These are phyloP conservation scores for Serendipita sp. DNA, from an alignment of 768 basidiomycete species.

Conservation along the genomic window DNA sequence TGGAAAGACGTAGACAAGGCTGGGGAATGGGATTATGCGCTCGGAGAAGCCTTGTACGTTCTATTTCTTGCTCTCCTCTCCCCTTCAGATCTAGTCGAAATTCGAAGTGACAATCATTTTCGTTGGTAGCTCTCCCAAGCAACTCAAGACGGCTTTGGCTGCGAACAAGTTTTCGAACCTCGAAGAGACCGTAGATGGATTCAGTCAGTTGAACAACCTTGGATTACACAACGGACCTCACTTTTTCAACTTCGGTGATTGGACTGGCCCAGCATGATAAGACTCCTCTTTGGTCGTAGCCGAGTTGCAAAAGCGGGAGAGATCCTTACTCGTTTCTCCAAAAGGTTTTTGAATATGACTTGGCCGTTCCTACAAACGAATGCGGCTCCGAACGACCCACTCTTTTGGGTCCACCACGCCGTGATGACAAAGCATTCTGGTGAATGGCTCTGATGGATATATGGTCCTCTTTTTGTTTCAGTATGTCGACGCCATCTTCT, in stretches of 20 bases:
- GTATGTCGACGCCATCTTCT: neutral
- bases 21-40: neutral
- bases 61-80: neutral
- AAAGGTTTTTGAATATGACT: neutral
- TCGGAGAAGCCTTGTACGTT: neutral
- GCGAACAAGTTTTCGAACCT: neutral
- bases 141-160: neutral
- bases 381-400: neutral
- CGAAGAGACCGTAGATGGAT: neutral
- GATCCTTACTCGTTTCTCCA: neutral
- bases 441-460: too few relatives aligned
- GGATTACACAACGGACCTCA: neutral
- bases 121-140: neutral
- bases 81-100: neutral
- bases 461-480: neutral
- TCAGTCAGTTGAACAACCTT: neutral
- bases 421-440: neutral
- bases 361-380: neutral
- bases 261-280: neutral
- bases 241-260: neutral
- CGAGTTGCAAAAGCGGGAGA: too few relatives aligned
- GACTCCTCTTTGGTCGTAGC: neutral
- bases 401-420: neutral
- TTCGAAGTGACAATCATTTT: neutral
- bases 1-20: neutral